phyloP scores from a whole-genome alignment of 2,329 filamentous ascomycete species.

The Fusarium sp. region DNA sequence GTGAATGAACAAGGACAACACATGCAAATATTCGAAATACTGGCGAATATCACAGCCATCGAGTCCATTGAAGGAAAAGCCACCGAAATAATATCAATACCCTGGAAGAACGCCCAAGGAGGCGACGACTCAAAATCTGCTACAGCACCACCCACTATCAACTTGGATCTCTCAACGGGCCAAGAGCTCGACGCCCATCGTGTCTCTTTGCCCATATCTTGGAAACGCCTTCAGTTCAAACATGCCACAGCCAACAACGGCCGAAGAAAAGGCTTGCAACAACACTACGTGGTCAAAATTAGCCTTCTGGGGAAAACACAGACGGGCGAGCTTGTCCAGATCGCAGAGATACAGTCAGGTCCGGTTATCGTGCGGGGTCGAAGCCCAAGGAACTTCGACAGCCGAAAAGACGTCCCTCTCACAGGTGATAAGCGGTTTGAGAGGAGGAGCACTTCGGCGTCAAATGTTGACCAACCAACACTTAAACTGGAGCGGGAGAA shows the following conservation, averaged over 20 bases:
- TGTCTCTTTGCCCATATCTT: constrained; percentile 84
- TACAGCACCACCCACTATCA: constrained; percentile 63
- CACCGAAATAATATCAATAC: constrained; percentile 95
- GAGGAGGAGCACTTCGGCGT: constrained; percentile 55
- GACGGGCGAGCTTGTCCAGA: constrained; percentile 72
- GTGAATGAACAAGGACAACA: constrained; percentile 80
- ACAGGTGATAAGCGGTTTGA: constrained; percentile 64
- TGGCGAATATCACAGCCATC: constrained; percentile 83
- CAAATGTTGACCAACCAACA: constrained; percentile 47
- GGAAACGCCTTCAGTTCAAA: constrained; percentile 95
- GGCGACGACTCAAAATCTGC: constrained; percentile 62
- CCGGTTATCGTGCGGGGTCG: constrained; percentile 95
- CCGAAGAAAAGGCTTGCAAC: constrained; percentile 90
- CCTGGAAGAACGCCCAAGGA: constrained; percentile 82
- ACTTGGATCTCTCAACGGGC: constrained; percentile 65
- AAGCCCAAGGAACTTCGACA: constrained; percentile 94
- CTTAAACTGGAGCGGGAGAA: constrained; percentile 52
- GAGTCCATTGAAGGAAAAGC: constrained; percentile 93
- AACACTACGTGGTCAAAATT: constrained; percentile 91
- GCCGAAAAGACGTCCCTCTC: constrained; percentile 84
- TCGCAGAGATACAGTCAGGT: constrained; percentile 88
- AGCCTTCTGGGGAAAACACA: constrained; percentile 82
- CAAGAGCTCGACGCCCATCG: constrained; percentile 82
- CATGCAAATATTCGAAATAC: constrained; percentile 79
- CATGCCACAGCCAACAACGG: constrained; percentile 98